Percentiles rank a stretch among this genome's conserved stretches.
Evolutionary conservation across 768 basidiomycete species (phyloP).

Genomic region (Lenzites betulinus): DNA sequence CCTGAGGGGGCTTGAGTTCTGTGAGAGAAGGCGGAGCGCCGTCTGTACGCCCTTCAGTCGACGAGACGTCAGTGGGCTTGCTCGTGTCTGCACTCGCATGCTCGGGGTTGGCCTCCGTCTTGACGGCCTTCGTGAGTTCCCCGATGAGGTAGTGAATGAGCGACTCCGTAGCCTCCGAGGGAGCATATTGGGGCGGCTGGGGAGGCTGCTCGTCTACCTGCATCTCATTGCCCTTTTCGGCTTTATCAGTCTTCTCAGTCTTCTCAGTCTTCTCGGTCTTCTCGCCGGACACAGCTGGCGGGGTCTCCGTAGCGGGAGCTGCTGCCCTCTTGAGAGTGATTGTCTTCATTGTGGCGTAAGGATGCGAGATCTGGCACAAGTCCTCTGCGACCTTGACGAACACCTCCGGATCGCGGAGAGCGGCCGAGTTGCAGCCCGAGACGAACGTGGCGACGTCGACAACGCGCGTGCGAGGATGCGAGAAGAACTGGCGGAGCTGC

Average conservation of each 20-base stretch:
- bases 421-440: conserved; percentile 74
- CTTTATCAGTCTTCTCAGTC: conserved; percentile 37
- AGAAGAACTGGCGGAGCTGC: conserved; percentile 80
- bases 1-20: conserved; percentile 11
- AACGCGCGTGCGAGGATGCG: conserved; percentile 65
- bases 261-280: conserved; percentile 14
- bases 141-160: conserved; percentile 70
- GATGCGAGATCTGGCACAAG: conserved; percentile 71
- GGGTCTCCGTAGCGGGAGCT: not conserved
- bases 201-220: conserved; percentile 49
- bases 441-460: conserved; percentile 76
- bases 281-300: conserved; percentile 2
- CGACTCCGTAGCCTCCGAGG: conserved; percentile 52
- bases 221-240: conserved; percentile 48
- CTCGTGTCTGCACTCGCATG: not conserved
- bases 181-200: not conserved
- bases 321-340: conserved; percentile 29
- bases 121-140: conserved; percentile 68
- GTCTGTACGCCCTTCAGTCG: not conserved
- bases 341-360: conserved; percentile 42
- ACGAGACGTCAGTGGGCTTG: not conserved
- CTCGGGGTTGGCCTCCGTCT: conserved; percentile 34
- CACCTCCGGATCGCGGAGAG: conserved; percentile 72
- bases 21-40: not conserved
- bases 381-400: conserved; percentile 77